Conservation (phyloP, 2,329 filamentous ascomycete species). For the Dothistroma septosporum region DNA sequence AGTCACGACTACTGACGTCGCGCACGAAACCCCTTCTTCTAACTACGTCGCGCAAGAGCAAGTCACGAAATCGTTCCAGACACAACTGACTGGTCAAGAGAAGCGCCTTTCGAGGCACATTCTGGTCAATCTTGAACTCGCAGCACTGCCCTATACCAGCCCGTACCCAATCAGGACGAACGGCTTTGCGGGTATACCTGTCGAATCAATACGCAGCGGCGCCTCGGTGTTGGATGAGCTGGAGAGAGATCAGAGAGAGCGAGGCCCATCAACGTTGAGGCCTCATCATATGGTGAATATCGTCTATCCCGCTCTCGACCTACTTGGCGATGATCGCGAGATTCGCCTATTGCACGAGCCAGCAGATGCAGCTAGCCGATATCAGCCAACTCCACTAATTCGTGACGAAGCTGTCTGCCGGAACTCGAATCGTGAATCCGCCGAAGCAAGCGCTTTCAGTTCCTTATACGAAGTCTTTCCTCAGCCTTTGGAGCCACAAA, state of each 20-base stretch:
- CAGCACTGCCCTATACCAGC: background rate
- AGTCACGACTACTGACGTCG: background rate
- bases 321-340: background rate
- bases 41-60: background rate
- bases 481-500: background rate
- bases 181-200: background rate
- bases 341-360: background rate
- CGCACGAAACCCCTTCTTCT: background rate
- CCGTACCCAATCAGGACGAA: background rate
- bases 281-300: background rate
- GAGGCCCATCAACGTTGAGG: background rate
- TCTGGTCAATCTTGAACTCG: background rate
- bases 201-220: background rate
- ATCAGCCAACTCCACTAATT: background rate
- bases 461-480: background rate
- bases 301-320: background rate
- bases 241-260: background rate
- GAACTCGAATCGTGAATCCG: background rate
- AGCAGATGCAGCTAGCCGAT: background rate
- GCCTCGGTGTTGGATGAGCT: background rate
- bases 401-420: background rate
- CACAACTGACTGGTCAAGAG: background rate
- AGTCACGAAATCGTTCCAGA: background rate
- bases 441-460: background rate
- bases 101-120: background rate